Base-by-base conservation (phyloP, 768 basidiomycete species). In the Serendipita sp. region DNA sequence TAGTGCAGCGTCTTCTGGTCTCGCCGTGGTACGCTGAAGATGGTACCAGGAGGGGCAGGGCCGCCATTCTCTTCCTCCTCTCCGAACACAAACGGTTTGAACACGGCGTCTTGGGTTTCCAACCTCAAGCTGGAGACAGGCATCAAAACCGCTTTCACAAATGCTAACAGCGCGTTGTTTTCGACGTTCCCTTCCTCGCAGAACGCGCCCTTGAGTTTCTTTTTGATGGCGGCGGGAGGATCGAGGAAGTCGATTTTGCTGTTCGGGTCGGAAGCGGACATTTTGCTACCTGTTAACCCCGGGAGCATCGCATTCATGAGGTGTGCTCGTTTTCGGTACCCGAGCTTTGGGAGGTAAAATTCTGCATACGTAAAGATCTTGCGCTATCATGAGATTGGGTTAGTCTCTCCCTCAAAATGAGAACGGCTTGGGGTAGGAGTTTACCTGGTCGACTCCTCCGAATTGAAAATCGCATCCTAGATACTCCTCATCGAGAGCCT, bases 341-440 rank as follows among this genome's bases (percentile, higher is more conserved):
- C 96, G 33, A 98, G 80, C 65, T 82, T 80, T 3, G 96, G 96
- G 61, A 99, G 86, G 81, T 93, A 94, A 68, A 88, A 81, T 71
- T 98, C 94, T 4, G 96, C 94, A 69, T 95, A 95, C 20, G 92
- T 97, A 74, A 99, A 99, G 70, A 98, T 97, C 76, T 98, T 98
- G 64, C 95, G 84, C 91, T 95, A 70, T 22, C n/a, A 53, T 9
- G 31, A 20, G 17, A 58, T 42, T 34, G 31, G 7, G 61, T 26
- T 38, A 7, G 61, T 17, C 14, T 38, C 48, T 58, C 58, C 28
- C 22, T 42, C 24, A 3, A 22, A 48, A n/a, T 20, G 22, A 34
- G 33, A 28, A 61, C 38, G 7, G 17, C 41, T 51, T 5, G 33
- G 26, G 11, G 17, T 62, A 33, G 41, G 31, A 0, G 70, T 80